These are phyloP conservation scores for Colletotrichum sp. DNA, from an alignment of 2,329 filamentous ascomycete species.

Conservation along the genomic window DNA sequence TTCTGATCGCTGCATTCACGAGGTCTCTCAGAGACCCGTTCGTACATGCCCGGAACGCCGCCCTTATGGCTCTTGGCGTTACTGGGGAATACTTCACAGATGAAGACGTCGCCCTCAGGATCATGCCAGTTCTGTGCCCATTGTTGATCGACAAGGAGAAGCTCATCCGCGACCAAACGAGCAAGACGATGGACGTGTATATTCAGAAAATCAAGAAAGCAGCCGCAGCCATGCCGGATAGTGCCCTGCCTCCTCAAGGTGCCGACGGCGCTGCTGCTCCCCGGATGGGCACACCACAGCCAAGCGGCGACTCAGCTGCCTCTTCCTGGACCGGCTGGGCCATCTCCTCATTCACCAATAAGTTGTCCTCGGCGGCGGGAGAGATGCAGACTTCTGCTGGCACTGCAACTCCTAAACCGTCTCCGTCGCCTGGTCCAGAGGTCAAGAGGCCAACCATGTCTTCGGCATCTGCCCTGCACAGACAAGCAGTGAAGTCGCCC, in stretches of 20 bases:
- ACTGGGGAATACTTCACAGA: slow-evolving; percentile 87
- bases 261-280: slow-evolving; percentile 59
- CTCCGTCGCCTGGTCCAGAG: slow-evolving; percentile 43
- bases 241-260: slow-evolving; percentile 69
- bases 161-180: slow-evolving; percentile 88
- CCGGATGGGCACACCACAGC: slow-evolving; percentile 80
- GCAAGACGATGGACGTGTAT: slow-evolving; percentile 87
- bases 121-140: slow-evolving; percentile 85
- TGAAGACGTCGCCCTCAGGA: slow-evolving; percentile 84
- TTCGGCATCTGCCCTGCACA: slow-evolving; percentile 63
- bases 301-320: slow-evolving; percentile 53
- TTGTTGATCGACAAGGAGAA: slow-evolving; percentile 94
- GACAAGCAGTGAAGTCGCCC: slow-evolving; percentile 61
- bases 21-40: slow-evolving; percentile 92
- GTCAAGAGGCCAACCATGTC: slow-evolving; percentile 43
- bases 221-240: slow-evolving; percentile 79
- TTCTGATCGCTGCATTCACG: slow-evolving; percentile 90
- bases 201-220: slow-evolving; percentile 83
- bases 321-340: slow-evolving; percentile 94
- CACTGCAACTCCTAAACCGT: slow-evolving; percentile 43
- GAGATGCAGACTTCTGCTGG: slow-evolving; percentile 74
- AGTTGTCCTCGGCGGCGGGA: slow-evolving; percentile 80
- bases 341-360: slow-evolving; percentile 98
- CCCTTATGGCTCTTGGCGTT: slow-evolving; percentile 82
- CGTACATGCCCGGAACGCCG: slow-evolving; percentile 89